Evolutionary conservation across 2,329 filamentous ascomycete species (phyloP).

Genomic region (Scedosporium boydii): DNA sequence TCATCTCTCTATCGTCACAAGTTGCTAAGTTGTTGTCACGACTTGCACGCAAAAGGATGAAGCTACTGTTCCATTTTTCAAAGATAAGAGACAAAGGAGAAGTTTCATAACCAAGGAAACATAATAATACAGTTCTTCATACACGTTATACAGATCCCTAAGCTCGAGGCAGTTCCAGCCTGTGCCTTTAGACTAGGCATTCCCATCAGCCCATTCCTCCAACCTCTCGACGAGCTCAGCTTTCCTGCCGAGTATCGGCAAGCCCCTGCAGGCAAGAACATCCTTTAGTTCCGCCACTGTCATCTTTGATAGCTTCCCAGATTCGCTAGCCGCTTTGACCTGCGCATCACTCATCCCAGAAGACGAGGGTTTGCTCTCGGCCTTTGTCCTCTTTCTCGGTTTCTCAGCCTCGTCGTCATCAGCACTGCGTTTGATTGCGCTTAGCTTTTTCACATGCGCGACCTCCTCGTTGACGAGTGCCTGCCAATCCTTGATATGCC

Average conservation of each 20-base stretch:
- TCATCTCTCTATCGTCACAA: no score
- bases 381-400: conserved; percentile 36
- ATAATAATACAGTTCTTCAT: background rate
- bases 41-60: background rate
- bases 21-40: no score
- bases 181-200: conserved; percentile 12
- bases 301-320: conserved; percentile 41
- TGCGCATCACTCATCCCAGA: conserved; percentile 33
- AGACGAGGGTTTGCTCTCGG: conserved; percentile 19
- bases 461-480: conserved; percentile 52
- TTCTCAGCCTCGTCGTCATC: conserved; percentile 29
- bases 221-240: conserved; percentile 44
- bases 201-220: conserved; percentile 46
- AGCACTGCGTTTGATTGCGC: conserved; percentile 41
- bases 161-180: background rate
- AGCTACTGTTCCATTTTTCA: background rate
- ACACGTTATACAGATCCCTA: background rate
- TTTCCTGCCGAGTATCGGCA: conserved; percentile 43
- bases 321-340: conserved; percentile 33
- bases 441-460: conserved; percentile 23
- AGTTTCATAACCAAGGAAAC: background rate
- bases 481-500: conserved; percentile 71
- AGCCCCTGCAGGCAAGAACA: conserved; percentile 34
- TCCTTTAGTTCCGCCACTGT: conserved; percentile 44
- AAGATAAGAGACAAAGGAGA: no score